Conservation (phyloP, 2,329 filamentous ascomycete genomes). For the Chalaropsis ovoidea region DNA sequence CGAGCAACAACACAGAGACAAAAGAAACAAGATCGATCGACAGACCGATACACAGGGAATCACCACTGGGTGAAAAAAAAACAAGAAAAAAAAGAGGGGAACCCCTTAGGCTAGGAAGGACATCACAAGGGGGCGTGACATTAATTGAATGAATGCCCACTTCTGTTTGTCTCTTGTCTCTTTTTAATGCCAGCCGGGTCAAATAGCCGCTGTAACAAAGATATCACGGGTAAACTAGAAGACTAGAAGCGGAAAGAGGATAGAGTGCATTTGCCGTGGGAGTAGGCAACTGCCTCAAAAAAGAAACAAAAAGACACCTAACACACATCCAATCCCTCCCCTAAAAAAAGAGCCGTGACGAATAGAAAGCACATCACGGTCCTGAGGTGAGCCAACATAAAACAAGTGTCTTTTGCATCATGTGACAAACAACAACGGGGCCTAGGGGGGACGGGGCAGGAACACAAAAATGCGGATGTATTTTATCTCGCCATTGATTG, state of each 20-base stretch:
- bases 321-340: background rate
- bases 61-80: background rate
- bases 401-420: constrained; percentile 6
- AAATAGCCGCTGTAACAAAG: background rate
- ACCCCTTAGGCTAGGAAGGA: background rate
- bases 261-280: too few species aligned
- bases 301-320: background rate
- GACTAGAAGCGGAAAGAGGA: too few species aligned
- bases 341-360: background rate
- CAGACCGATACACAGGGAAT: background rate
- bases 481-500: too few species aligned
- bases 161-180: background rate
- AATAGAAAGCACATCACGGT: background rate
- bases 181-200: background rate
- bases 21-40: constrained; percentile 1
- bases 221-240: background rate
- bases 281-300: too few species aligned
- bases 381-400: background rate
- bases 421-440: constrained; percentile 7
- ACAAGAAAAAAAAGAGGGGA: background rate
- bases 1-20: background rate
- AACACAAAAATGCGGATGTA: too few species aligned
- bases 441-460: background rate
- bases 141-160: background rate
- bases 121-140: background rate